phyloP scores from a whole-genome alignment of 371 early-diverging fungal species.

The Lichtheimia corymbifera region DNA sequence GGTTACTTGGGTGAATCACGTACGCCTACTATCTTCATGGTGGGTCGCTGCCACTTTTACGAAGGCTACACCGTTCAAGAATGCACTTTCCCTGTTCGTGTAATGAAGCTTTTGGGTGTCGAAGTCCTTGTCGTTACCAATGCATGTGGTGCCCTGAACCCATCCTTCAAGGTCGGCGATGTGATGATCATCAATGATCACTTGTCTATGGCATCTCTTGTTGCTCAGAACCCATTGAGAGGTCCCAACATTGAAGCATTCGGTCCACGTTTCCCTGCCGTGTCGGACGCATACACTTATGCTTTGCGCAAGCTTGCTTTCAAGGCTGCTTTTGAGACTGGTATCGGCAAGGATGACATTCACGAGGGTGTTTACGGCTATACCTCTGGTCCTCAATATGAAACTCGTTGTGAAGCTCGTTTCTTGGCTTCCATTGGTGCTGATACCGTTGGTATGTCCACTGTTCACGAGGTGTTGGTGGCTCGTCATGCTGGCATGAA shows the following conservation, averaged over 20 bases:
- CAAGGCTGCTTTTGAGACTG: conserved; percentile 59
- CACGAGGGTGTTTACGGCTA: conserved; percentile 86
- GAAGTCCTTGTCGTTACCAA: conserved; percentile 85
- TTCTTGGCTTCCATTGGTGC: conserved; percentile 75
- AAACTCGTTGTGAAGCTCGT: conserved; percentile 89
- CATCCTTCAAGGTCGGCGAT: conserved; percentile 80
- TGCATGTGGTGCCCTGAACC: conserved; percentile 91
- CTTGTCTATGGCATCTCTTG: conserved; percentile 81
- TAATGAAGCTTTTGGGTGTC: conserved; percentile 84
- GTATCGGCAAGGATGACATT: conserved; percentile 54
- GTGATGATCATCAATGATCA: conserved; percentile 90
- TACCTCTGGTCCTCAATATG: conserved; percentile 91
- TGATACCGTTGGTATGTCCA: conserved; percentile 95
- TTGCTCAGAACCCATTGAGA: conserved; percentile 80
- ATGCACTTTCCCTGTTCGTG: conserved; percentile 86
- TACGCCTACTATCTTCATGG: conserved; percentile 79
- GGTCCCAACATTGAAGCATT: conserved; percentile 85
- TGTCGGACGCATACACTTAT: conserved; percentile 88
- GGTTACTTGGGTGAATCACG: conserved; percentile 76
- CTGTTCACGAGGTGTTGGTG: conserved; percentile 94
- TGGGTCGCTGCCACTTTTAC: conserved; percentile 87
- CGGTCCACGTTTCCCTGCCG: conserved; percentile 92
- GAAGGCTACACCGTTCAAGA: conserved; percentile 82
- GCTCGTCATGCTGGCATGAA: conserved; percentile 90
- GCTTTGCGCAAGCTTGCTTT: conserved; percentile 73